Base-by-base conservation (phyloP, 345 rosid species). In the Murraya koenigii region DNA sequence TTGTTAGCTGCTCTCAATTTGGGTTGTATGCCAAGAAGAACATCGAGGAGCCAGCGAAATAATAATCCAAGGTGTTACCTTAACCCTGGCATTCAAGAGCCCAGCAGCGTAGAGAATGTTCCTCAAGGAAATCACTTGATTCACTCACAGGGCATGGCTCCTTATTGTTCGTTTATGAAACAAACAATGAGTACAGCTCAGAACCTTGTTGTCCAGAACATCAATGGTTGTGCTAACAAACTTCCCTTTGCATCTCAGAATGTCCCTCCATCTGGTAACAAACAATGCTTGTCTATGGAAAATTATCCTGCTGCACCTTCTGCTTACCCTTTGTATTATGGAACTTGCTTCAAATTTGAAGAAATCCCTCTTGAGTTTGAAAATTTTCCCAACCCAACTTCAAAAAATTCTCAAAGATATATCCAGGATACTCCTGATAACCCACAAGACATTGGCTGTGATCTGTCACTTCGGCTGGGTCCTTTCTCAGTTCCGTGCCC, bases 391-490 rank as follows among this genome's bases (percentile, higher is more conserved):
- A 59, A 75, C 66, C 47, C 80, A 74, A 30, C 60, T 76, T 72
- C 78, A 78, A 68, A 49, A 25, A 62, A n/a, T n/a, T 20, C 59
- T 33, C 81, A 78, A 64, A 71, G 47, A 60, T 62, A 76, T 71
- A 52, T 32, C 25, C 67, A 30, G 19, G 75, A 78, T 44, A 23
- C 60, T 64, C 75, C 69, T 32, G 56, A 79, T 49, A 78, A 44
- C 23, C 77, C 72, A 8, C 68, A 49, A 17, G 84, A 81, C 26
- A 82, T 63, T 39, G 82, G 74, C 28, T 90, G 97, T 79, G 98
- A 94, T 82, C 86, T 94, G 7, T 91, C 98, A 2, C 75, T 94
- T 39, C 81, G 96, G 68, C 79, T 94, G 85, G 98, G 98, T 54
- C 92, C 94, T 81, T 80, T 80, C 32, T 74, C 86, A 13, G 70